phyloP scores from a whole-genome alignment of 768 basidiomycete species.

The Phanerodontia chrysosporium region DNA sequence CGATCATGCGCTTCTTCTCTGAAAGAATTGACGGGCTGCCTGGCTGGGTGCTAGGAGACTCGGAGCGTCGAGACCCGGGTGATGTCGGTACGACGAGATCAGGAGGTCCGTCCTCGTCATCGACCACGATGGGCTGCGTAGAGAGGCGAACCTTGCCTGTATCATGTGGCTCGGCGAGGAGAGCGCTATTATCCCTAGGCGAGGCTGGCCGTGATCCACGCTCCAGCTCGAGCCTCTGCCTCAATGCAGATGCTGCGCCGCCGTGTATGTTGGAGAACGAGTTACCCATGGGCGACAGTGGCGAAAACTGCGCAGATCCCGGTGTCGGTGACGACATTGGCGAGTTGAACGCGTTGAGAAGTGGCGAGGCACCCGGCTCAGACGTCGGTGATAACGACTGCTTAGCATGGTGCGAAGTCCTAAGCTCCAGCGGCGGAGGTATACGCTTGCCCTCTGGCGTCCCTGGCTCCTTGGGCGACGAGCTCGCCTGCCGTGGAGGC shows the following conservation, averaged over 20 bases:
- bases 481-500: not conserved
- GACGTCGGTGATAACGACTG: conserved; percentile 4
- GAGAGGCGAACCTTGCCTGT: conserved; percentile 10
- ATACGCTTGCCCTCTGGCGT: not conserved
- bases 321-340: conserved; percentile 27
- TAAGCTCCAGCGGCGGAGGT: conserved; percentile 18
- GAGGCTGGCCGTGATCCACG: conserved; percentile 7
- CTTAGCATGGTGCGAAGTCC: conserved; percentile 5
- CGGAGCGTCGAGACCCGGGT: not conserved
- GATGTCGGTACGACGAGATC: not conserved
- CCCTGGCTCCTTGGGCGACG: not conserved
- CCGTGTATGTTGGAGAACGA: conserved; percentile 18
- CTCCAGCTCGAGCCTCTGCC: conserved; percentile 34
- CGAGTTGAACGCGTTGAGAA: conserved; percentile 41
- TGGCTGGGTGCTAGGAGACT: not conserved
- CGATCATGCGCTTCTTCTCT: conserved; percentile 28
- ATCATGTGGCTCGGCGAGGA: not conserved
- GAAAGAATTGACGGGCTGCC: conserved; percentile 6
- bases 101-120: conserved; percentile 37
- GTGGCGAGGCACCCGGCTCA: conserved; percentile 26
- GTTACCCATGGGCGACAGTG: conserved; percentile 9
- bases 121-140: conserved; percentile 38
- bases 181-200: not conserved
- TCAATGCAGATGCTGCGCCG: conserved; percentile 35
- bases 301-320: conserved; percentile 12